Percentiles rank a stretch among this genome's conserved stretches.
Evolutionary conservation across 2,329 filamentous ascomycete genomes (phyloP).

Genomic region (Decorospora gaudefroyi): DNA sequence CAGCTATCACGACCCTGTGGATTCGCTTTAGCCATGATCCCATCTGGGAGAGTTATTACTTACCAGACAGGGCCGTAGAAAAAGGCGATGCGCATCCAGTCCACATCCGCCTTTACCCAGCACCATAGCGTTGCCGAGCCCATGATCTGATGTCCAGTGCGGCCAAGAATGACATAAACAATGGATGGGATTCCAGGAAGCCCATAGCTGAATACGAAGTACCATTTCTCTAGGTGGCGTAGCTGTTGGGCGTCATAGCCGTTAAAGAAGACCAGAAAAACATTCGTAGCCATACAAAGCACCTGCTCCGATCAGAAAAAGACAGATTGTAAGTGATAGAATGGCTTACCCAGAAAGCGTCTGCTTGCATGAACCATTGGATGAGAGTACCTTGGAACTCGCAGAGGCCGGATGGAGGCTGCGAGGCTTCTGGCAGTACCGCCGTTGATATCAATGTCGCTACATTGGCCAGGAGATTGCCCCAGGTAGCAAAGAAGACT

Average conservation of each 20-base stretch:
- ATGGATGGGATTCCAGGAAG: constrained; percentile 71
- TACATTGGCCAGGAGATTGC: constrained; percentile 77
- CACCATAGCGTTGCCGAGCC: constrained; percentile 81
- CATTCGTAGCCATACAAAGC: constrained; percentile 80
- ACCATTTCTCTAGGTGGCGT: constrained; percentile 70
- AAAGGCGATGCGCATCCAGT: constrained; percentile 71
- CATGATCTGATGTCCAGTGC: constrained; percentile 63
- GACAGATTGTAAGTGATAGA: constrained; percentile 59
- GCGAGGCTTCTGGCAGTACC: constrained; percentile 52
- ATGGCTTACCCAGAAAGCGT: constrained; percentile 53
- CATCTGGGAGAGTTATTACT: constrained; percentile 1
- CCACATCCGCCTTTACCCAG: constrained; percentile 71
- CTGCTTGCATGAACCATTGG: constrained; percentile 65
- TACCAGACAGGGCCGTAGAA: constrained; percentile 77
- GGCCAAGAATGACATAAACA: constrained; percentile 67
- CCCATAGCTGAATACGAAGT: constrained; percentile 72
- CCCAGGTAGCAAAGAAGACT: constrained; percentile 81
- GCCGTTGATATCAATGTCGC: constrained; percentile 73
- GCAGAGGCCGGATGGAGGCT: constrained; percentile 62
- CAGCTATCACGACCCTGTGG: constrained; percentile 57
- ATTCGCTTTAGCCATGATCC: constrained; percentile 11
- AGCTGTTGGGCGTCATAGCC: constrained; percentile 70
- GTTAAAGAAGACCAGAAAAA: constrained; percentile 78
- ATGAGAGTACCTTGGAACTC: constrained; percentile 79
- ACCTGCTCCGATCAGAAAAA: constrained; percentile 48